Percentiles rank a stretch among this genome's conserved stretches.
These are phyloP conservation scores for Starmerella davenportii DNA, from an alignment of 805 yeast species.

Conservation along the genomic window DNA sequence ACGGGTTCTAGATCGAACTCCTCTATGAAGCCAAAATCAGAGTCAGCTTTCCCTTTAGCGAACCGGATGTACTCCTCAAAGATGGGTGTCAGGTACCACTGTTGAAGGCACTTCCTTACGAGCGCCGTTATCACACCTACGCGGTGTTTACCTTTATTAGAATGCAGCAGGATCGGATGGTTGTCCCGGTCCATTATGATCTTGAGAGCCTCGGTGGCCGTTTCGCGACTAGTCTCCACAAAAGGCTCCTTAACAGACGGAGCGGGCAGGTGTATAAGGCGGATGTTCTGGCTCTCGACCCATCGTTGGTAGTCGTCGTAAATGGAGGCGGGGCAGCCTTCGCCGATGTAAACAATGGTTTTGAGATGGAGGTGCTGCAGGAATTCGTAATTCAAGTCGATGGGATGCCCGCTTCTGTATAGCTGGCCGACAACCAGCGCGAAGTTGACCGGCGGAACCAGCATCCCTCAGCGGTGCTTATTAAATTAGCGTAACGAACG, in stretches of 20 bases:
- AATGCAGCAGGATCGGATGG: conserved; percentile 77
- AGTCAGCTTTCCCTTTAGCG: conserved; percentile 85
- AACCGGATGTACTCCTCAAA: conserved; percentile 87
- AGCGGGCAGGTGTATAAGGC: conserved; percentile 44
- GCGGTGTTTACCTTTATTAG: conserved; percentile 94
- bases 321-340: conserved; percentile 28
- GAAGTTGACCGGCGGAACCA: conserved; percentile 83
- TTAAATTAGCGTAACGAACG: too few relatives aligned
- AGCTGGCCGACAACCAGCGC: conserved; percentile 74
- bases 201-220: conserved; percentile 29
- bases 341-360: conserved; percentile 60
- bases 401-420: conserved; percentile 87
- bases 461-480: conserved; percentile 12
- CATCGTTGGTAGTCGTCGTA: conserved; percentile 51
- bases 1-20: conserved; percentile 48
- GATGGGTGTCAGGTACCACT: conserved; percentile 84
- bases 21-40: conserved; percentile 67
- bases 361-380: conserved; percentile 47
- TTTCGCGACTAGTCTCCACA: conserved; percentile 37
- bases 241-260: conserved; percentile 62
- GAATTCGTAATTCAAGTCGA: conserved; percentile 68
- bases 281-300: conserved; percentile 36
- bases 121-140: conserved; percentile 88
- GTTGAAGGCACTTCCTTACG: conserved; percentile 68
- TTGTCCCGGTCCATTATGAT: conserved; percentile 32